Evolutionary conservation across 1,284 basidiomycete genomes (phyloP).

Genomic region (Moesziomyces sp.): DNA sequence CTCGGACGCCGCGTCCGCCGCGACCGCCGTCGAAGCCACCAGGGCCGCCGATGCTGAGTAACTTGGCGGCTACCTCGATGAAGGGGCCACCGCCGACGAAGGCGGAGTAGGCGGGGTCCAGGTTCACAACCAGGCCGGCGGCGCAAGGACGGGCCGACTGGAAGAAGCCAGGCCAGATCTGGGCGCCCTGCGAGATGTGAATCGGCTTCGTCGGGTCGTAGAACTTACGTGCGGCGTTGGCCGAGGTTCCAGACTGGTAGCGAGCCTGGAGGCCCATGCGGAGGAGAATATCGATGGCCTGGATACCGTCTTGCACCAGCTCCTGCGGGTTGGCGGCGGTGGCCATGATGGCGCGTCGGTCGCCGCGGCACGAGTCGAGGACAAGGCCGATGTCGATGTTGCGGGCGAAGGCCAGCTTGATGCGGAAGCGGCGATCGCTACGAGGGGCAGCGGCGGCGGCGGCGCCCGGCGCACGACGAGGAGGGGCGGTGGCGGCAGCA

Average conservation of each 20-base stretch:
- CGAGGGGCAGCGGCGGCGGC: neutral
- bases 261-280: conserved; percentile 17
- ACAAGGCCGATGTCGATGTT: conserved; percentile 34
- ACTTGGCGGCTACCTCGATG: conserved; percentile 35
- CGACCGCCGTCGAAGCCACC: conserved; percentile 24
- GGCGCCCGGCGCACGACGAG: conserved; percentile 2
- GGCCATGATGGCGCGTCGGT: conserved; percentile 38
- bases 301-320: conserved; percentile 26
- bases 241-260: conserved; percentile 28
- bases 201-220: conserved; percentile 36
- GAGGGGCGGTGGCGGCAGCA: conserved; percentile 6
- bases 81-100: conserved; percentile 47
- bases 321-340: conserved; percentile 34
- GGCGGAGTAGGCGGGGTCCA: conserved; percentile 54
- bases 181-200: conserved; percentile 45
- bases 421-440: conserved; percentile 25
- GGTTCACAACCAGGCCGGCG: conserved; percentile 54
- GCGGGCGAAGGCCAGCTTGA: conserved; percentile 32
- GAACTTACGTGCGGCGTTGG: conserved; percentile 47
- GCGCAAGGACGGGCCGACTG: conserved; percentile 52
- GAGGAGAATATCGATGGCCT: conserved; percentile 44
- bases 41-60: conserved; percentile 36
- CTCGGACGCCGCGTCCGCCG: conserved; percentile 24
- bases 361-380: conserved; percentile 29
- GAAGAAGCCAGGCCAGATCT: conserved; percentile 55